These are phyloP conservation scores for Volvox reticuliferus DNA, from an alignment of 139 green algal genomes.

Conservation along the genomic window DNA sequence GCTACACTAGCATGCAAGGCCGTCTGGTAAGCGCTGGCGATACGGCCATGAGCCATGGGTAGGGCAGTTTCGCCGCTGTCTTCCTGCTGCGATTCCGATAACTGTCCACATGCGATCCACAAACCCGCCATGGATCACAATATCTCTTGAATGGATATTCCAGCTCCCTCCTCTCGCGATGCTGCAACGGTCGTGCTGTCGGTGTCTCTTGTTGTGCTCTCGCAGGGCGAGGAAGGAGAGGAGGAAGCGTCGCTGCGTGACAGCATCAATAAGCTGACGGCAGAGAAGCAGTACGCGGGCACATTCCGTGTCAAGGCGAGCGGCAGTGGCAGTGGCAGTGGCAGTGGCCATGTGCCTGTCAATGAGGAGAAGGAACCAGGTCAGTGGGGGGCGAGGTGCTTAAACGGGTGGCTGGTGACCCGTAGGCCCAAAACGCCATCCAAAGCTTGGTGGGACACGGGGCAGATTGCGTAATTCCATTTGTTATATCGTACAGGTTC, in stretches of 20 bases:
- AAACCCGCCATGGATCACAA: too few species aligned
- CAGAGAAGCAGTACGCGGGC: slow-evolving; percentile 15
- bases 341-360: background rate
- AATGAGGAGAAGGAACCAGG: slow-evolving; percentile 23
- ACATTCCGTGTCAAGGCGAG: background rate
- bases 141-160: too few species aligned
- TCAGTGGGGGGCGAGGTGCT: background rate
- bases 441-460: too few species aligned
- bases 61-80: too few species aligned
- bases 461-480: too few species aligned
- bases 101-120: too few species aligned
- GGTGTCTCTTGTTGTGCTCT: background rate
- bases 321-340: background rate
- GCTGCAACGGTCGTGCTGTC: background rate
- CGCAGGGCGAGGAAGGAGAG: slow-evolving; percentile 25
- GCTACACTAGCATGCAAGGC: slow-evolving; percentile 9
- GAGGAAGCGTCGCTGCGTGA: slow-evolving; percentile 25
- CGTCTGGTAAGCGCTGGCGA: background rate
- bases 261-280: background rate
- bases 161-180: too few species aligned
- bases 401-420: too few species aligned
- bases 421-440: too few species aligned
- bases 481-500: too few species aligned
- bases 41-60: too few species aligned
- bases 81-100: too few species aligned